Evolutionary conservation across 2,329 filamentous ascomycete species (phyloP).

Genomic region (Calonectria hongkongensis): DNA sequence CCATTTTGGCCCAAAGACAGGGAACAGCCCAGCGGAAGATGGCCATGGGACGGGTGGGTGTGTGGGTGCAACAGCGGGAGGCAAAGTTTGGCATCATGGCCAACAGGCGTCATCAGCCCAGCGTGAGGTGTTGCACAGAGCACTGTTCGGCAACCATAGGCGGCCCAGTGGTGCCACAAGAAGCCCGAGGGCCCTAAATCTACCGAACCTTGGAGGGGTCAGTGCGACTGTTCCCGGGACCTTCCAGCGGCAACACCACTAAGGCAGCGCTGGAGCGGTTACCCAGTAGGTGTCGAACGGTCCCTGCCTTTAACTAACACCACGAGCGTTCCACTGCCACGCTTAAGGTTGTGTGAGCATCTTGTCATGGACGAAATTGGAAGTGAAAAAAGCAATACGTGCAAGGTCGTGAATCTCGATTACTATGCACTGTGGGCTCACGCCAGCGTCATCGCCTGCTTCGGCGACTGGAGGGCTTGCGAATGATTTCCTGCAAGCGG

Average conservation of each 20-base stretch:
- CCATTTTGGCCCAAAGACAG: constrained; percentile 13
- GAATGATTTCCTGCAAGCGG: background rate
- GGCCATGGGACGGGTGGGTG: constrained; percentile 6
- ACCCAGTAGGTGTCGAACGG: constrained; percentile 23
- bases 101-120: constrained; percentile 33
- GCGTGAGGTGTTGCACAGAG: constrained; percentile 35
- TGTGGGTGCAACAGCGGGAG: background rate
- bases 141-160: constrained; percentile 8
- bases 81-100: constrained; percentile 1
- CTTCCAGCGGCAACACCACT: constrained; percentile 30
- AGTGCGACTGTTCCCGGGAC: constrained; percentile 30
- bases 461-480: constrained; percentile 31
- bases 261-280: background rate
- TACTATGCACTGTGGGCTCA: constrained; percentile 51
- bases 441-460: constrained; percentile 53
- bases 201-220: constrained; percentile 31
- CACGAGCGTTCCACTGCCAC: constrained; percentile 15
- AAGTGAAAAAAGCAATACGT: constrained; percentile 34
- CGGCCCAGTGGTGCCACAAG: constrained; percentile 32
- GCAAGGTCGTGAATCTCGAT: constrained; percentile 31
- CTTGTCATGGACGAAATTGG: constrained; percentile 24
- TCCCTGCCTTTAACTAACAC: constrained; percentile 18
- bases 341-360: constrained; percentile 22
- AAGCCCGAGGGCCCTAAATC: constrained; percentile 29
- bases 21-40: constrained; percentile 14